phyloP scores from a whole-genome alignment of 1,284 basidiomycete species.

The Pterulicium gracile region DNA sequence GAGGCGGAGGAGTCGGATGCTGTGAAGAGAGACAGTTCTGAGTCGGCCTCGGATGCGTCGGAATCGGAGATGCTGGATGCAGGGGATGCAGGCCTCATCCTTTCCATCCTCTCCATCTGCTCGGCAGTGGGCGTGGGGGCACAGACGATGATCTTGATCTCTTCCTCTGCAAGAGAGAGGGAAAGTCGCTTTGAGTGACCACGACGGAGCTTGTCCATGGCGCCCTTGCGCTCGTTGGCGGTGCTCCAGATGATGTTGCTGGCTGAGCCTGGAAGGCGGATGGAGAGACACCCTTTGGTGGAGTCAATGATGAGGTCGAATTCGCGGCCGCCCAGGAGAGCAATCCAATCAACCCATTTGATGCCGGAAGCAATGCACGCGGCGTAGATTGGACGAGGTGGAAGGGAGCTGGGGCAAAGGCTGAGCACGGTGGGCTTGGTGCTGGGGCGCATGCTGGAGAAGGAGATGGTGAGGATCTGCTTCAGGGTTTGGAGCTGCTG shows the following conservation, averaged over 20 bases:
- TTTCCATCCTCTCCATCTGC: conserved; percentile 41
- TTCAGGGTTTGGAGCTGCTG: not conserved
- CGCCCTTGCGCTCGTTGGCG: conserved; percentile 21
- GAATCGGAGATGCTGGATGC: not conserved
- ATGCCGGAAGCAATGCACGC: conserved; percentile 57
- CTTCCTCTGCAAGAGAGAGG: conserved; percentile 57
- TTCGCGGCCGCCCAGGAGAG: conserved; percentile 51
- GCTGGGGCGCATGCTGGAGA: not conserved
- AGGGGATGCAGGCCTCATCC: not conserved
- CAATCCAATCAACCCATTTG: conserved; percentile 70
- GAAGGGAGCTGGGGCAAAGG: not conserved
- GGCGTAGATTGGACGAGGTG: conserved; percentile 37
- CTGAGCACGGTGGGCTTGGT: not conserved
- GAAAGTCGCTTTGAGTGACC: conserved; percentile 40
- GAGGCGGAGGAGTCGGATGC: conserved; percentile 52
- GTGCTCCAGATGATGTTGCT: conserved; percentile 56
- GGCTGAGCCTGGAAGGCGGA: conserved; percentile 34
- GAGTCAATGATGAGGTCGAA: conserved; percentile 74
- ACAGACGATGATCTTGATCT: conserved; percentile 61
- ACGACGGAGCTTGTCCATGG: conserved; percentile 5
- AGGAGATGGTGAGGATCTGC: not conserved
- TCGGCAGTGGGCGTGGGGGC: conserved; percentile 59
- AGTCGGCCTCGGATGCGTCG: not conserved
- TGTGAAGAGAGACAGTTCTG: conserved; percentile 47
- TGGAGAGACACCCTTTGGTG: conserved; percentile 47